A percentile compares a stretch with the other conserved stretches of the same genome.
Evolutionary conservation across 169 alveolate species (phyloP).

Genomic region (Condylostoma magnum): DNA sequence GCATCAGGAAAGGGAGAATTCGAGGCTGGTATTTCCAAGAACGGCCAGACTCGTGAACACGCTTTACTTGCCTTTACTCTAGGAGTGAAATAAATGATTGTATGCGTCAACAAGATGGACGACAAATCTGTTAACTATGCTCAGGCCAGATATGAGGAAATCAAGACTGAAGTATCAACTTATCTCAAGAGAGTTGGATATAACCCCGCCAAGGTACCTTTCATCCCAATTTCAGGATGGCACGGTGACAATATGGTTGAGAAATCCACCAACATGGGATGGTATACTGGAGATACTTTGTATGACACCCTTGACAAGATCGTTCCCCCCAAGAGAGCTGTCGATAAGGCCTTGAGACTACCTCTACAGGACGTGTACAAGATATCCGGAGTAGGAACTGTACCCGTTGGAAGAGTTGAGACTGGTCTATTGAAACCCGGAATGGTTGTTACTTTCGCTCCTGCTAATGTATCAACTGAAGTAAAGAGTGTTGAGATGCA

Average conservation of each 20-base stretch:
- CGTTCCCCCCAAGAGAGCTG: slow-evolving; percentile 97
- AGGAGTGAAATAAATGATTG: slow-evolving; percentile 99
- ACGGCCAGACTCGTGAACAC: slow-evolving; percentile 98
- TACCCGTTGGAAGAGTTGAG: slow-evolving; percentile 99
- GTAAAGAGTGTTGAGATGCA: slow-evolving; percentile 98
- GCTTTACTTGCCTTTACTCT: slow-evolving; percentile 97
- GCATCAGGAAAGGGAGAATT: slow-evolving; percentile 98
- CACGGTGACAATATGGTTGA: slow-evolving; percentile 97
- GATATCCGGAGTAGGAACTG: slow-evolving; percentile 99
- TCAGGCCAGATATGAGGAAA: slow-evolving; percentile 96
- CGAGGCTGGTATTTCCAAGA: slow-evolving; percentile 89
- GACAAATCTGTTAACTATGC: slow-evolving; percentile 90
- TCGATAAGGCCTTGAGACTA: slow-evolving; percentile 96
- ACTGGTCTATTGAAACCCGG: slow-evolving; percentile 96
- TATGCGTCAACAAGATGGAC: slow-evolving; percentile 99
- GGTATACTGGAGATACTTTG: slow-evolving; percentile 97
- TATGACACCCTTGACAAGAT: slow-evolving; percentile 95
- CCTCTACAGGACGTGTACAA: slow-evolving; percentile 98
- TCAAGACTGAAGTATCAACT: slow-evolving; percentile 93
- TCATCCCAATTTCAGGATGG: slow-evolving; percentile 98
- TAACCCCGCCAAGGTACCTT: slow-evolving; percentile 95
- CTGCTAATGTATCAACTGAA: slow-evolving; percentile 95
- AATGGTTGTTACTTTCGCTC: slow-evolving; percentile 93
- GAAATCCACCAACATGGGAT: slow-evolving; percentile 93
- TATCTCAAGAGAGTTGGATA: slow-evolving; percentile 96